Evolutionary conservation across 768 basidiomycete genomes (phyloP).

Genomic region (Lenzites betulinus): DNA sequence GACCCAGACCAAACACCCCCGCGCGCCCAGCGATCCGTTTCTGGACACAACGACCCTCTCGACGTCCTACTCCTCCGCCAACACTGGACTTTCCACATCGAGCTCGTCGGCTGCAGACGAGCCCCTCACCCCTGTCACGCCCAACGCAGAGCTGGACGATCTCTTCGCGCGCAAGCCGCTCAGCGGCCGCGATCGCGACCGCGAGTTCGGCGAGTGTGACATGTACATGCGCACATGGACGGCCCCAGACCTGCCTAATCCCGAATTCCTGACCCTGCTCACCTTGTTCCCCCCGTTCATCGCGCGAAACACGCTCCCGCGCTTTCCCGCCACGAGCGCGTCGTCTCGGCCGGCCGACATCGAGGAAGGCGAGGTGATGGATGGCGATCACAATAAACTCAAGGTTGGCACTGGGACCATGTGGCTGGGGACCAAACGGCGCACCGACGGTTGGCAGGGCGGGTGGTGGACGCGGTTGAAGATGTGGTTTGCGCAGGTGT

Average conservation of each 20-base stretch:
- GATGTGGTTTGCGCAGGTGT: constrained; percentile 77
- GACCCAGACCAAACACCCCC: constrained; percentile 59
- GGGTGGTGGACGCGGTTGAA: constrained; percentile 79
- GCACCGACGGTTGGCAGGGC: constrained; percentile 70
- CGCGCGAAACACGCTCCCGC: constrained; percentile 65
- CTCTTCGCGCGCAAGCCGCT: constrained; percentile 32
- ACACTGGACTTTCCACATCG: constrained; percentile 36
- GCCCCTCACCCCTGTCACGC: constrained; percentile 40
- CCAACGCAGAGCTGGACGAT: constrained; percentile 27
- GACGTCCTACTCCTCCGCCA: constrained; percentile 56
- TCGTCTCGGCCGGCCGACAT: constrained; percentile 52
- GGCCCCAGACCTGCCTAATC: constrained; percentile 75
- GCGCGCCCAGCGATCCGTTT: constrained; percentile 81
- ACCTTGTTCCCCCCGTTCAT: constrained; percentile 79
- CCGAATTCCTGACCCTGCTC: constrained; percentile 69
- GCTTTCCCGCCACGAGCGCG: constrained; percentile 52
- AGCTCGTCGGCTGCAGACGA: constrained; percentile 42
- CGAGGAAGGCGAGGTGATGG: constrained; percentile 68
- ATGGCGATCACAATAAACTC: constrained; percentile 56
- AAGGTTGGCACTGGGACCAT: constrained; percentile 82
- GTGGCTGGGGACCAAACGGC: constrained; percentile 67
- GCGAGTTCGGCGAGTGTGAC: constrained; percentile 39
- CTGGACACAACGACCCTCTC: constrained; percentile 59
- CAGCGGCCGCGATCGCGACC: constrained; percentile 32
- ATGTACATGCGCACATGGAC: constrained; percentile 78